phyloP scores from a whole-genome alignment of 768 basidiomycete genomes.

The Suillus decipiens region DNA sequence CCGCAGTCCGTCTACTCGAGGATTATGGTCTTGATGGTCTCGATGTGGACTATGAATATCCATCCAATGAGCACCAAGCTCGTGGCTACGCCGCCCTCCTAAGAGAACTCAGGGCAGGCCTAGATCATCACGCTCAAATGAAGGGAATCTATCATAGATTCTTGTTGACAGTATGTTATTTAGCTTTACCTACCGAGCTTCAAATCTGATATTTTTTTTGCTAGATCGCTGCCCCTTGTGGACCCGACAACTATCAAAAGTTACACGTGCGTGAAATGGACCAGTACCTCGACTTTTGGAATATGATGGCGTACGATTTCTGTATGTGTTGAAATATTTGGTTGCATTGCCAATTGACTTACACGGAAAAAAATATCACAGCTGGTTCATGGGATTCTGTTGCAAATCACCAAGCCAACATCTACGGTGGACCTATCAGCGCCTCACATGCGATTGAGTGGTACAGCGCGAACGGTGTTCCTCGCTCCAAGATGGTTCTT shows the following conservation, averaged over 20 bases:
- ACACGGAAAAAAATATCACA: constrained; percentile 27
- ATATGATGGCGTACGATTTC: constrained; percentile 93
- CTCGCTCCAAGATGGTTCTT: constrained; percentile 78
- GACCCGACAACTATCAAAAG: constrained; percentile 81
- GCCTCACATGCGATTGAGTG: constrained; percentile 65
- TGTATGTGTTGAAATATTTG: constrained; percentile 40
- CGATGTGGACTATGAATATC: constrained; percentile 95
- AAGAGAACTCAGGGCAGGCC: constrained; percentile 66
- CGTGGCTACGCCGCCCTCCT: constrained; percentile 83
- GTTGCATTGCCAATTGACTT: constrained; percentile 14
- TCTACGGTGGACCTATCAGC: constrained; percentile 69
- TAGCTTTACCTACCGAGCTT: not conserved
- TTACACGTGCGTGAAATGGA: constrained; percentile 85
- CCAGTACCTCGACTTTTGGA: constrained; percentile 90
- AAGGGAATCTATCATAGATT: constrained; percentile 65
- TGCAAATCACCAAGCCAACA: constrained; percentile 84
- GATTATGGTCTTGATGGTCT: constrained; percentile 93
- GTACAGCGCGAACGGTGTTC: constrained; percentile 73
- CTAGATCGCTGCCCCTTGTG: constrained; percentile 92
- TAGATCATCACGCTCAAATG: constrained; percentile 74
- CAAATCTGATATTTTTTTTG: constrained; percentile 8
- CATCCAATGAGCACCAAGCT: constrained; percentile 75
- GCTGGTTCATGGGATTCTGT: constrained; percentile 76
- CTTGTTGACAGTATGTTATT: constrained; percentile 62
- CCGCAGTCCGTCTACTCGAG: constrained; percentile 78